These are phyloP conservation scores for Pterulicium gracile DNA, from an alignment of 1,284 basidiomycete species.

Conservation along the genomic window DNA sequence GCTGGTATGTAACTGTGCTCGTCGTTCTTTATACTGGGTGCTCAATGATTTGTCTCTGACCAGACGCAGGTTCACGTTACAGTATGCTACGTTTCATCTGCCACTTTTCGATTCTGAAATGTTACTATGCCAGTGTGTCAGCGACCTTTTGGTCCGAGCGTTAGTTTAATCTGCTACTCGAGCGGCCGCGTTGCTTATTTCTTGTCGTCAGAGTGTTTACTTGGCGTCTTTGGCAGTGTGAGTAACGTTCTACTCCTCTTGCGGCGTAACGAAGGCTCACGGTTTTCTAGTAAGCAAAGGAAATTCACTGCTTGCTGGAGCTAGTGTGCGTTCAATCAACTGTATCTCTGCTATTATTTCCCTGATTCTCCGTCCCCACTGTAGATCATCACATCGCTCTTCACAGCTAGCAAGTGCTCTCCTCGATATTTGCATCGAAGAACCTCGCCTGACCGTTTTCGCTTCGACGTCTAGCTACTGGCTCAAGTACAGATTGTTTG, in stretches of 20 bases:
- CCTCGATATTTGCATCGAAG: background rate
- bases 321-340: background rate
- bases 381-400: background rate
- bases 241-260: background rate
- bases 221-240: background rate
- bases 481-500: background rate
- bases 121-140: background rate
- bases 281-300: background rate
- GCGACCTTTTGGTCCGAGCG: slow-evolving; percentile 1
- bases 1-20: background rate
- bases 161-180: background rate
- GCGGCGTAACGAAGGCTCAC: background rate
- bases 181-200: background rate
- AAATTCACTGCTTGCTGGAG: background rate
- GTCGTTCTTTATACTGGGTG: too few relatives aligned
- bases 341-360: too few relatives aligned
- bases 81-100: background rate
- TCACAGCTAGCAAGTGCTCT: background rate
- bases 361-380: too few relatives aligned
- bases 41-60: too few relatives aligned
- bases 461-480: background rate
- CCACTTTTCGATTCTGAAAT: background rate
- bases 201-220: background rate
- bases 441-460: too few relatives aligned
- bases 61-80: background rate